phyloP scores from a whole-genome alignment of 2,329 filamentous ascomycete species.

The Pseudopyricularia cyperi region DNA sequence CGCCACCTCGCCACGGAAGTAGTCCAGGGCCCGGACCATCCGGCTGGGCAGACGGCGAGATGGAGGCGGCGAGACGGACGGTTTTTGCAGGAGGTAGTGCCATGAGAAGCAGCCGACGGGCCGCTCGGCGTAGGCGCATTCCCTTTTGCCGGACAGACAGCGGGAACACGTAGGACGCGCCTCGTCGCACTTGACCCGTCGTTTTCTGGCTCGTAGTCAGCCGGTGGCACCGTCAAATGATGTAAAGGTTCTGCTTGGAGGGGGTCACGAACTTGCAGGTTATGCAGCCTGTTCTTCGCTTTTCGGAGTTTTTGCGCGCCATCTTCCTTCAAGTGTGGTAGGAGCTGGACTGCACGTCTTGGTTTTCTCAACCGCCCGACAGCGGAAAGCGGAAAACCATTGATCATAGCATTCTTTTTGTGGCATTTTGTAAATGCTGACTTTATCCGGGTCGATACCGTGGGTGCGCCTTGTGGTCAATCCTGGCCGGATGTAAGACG shows the following conservation, averaged over 20 bases:
- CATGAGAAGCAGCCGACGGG: not conserved
- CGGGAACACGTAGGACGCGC: slow-evolving; percentile 15
- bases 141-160: slow-evolving; percentile 15
- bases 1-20: slow-evolving; percentile 5
- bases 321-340: not conserved
- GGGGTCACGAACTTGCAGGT: slow-evolving; percentile 3
- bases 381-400: not conserved
- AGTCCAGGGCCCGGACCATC: not conserved
- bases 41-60: not conserved
- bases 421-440: not conserved
- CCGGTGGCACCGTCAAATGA: not conserved
- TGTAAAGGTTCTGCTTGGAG: not conserved
- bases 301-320: slow-evolving; percentile 1
- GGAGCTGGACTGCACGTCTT: not conserved
- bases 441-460: not conserved
- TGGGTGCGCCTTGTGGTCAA: not conserved
- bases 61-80: not conserved
- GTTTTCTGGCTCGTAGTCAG: slow-evolving; percentile 9
- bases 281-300: slow-evolving; percentile 3
- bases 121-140: slow-evolving; percentile 13
- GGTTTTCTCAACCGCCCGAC: not conserved
- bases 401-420: not conserved
- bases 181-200: slow-evolving; percentile 19
- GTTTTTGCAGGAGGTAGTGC: not conserved
- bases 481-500: not conserved